These are phyloP conservation scores for Pugionium dolabratum DNA, from an alignment of 345 rosid genomes.

Conservation along the genomic window DNA sequence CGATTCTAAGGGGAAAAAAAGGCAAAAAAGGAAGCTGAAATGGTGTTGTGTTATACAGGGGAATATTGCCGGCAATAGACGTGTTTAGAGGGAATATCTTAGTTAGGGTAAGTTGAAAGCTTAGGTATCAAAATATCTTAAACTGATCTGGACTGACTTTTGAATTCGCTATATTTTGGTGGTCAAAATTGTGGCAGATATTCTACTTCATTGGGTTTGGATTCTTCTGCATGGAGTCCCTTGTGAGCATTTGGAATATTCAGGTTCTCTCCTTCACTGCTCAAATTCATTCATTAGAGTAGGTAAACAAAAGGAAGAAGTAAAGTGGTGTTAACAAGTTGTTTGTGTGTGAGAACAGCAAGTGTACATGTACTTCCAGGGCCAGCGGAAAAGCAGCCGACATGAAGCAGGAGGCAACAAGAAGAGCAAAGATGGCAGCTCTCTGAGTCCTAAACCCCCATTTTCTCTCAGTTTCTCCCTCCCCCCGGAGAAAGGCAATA, in stretches of 20 bases:
- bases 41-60: slow-evolving; percentile 54
- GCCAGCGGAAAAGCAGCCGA: slow-evolving; percentile 90
- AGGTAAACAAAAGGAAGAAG: neutral
- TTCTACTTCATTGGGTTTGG: slow-evolving; percentile 90
- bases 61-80: slow-evolving; percentile 89
- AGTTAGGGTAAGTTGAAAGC: slow-evolving; percentile 69
- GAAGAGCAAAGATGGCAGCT: slow-evolving; percentile 74
- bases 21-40: neutral
- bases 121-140: slow-evolving; percentile 2
- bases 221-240: slow-evolving; percentile 67
- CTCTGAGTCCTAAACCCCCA: slow-evolving; percentile 40
- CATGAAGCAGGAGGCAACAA: slow-evolving; percentile 76
- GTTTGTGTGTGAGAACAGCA: slow-evolving; percentile 57
- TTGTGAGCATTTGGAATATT: slow-evolving; percentile 95
- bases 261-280: slow-evolving; percentile 53
- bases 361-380: slow-evolving; percentile 92
- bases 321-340: slow-evolving; percentile 15
- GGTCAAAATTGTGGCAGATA: slow-evolving; percentile 54
- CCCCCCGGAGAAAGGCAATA: too few relatives aligned
- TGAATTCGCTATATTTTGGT: slow-evolving; percentile 10
- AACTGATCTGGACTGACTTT: neutral
- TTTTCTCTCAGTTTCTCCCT: too few relatives aligned
- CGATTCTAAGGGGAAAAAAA: neutral
- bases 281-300: neutral
- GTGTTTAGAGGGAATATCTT: slow-evolving; percentile 51